These are phyloP conservation scores for Claviceps lovelessii DNA, from an alignment of 2,329 filamentous ascomycete species.

Conservation along the genomic window DNA sequence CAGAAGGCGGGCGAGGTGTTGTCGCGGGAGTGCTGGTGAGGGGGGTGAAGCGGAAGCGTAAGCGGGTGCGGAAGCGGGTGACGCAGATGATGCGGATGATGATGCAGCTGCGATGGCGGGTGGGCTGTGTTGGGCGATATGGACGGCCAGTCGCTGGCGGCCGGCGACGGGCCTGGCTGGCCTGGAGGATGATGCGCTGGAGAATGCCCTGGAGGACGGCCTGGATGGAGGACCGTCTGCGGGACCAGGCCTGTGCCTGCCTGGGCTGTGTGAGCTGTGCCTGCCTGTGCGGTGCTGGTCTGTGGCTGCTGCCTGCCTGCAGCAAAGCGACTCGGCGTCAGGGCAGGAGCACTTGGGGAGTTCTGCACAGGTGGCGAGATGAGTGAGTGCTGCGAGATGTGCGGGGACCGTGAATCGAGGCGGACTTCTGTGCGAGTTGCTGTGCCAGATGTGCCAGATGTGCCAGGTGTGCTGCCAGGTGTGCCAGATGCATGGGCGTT, in stretches of 20 bases:
- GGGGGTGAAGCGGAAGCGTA: slow-evolving; percentile 7
- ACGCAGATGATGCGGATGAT: slow-evolving; percentile 7
- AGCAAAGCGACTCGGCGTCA: slow-evolving; percentile 27
- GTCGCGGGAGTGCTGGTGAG: slow-evolving; percentile 12
- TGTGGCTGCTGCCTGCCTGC: slow-evolving; percentile 14
- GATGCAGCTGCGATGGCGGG: background rate
- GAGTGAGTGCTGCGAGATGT: slow-evolving; percentile 5
- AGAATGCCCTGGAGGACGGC: background rate
- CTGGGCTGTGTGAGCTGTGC: background rate
- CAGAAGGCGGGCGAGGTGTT: slow-evolving; percentile 9
- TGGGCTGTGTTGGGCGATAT: background rate
- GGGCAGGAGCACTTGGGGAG: slow-evolving; percentile 22
- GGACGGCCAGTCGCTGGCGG: slow-evolving; percentile 8
- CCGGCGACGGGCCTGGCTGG: background rate
- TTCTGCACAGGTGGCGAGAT: background rate
- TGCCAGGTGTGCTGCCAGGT: too few species aligned
- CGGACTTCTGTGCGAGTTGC: background rate
- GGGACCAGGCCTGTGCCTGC: too few species aligned
- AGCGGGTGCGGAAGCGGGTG: background rate
- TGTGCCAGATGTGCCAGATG: too few species aligned
- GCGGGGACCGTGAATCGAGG: background rate
- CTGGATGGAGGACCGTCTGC: background rate
- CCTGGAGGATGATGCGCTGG: background rate
- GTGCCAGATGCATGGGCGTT: background rate
- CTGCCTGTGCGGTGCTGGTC: slow-evolving; percentile 7